phyloP scores from a whole-genome alignment of 2,329 filamentous ascomycete species.

The Stachybotrys chlorohalonatus region DNA sequence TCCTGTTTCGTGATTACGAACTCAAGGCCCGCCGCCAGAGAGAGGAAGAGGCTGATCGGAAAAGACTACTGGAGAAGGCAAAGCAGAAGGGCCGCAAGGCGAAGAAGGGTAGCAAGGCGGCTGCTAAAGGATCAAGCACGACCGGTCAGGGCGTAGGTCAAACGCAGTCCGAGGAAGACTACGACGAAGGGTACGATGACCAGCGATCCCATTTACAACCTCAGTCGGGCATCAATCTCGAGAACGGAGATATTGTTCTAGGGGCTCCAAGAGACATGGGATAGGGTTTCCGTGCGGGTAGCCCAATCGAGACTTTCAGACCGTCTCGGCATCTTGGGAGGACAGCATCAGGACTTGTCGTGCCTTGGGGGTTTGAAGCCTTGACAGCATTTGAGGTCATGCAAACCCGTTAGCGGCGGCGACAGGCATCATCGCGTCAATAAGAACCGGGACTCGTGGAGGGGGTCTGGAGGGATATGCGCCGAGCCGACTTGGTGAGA shows the following conservation, averaged over 20 bases:
- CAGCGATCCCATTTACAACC: conserved; percentile 12
- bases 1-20: conserved; percentile 85
- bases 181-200: conserved; percentile 23
- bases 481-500: background rate
- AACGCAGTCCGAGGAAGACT: conserved; percentile 29
- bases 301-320: background rate
- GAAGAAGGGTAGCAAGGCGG: conserved; percentile 62
- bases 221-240: conserved; percentile 4
- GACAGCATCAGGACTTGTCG: background rate
- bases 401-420: too few species aligned
- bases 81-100: conserved; percentile 88
- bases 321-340: background rate
- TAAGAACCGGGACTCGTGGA: too few species aligned
- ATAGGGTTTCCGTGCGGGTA: background rate
- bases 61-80: conserved; percentile 78
- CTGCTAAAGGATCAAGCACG: conserved; percentile 7
- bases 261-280: background rate
- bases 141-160: conserved; percentile 18
- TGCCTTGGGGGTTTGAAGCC: too few species aligned
- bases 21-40: conserved; percentile 84
- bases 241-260: conserved; percentile 1
- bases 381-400: too few species aligned
- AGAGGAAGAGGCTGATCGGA: conserved; percentile 77
- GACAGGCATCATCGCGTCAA: too few species aligned
- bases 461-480: background rate